Percentiles rank a stretch among this genome's conserved stretches.
phyloP scores from a whole-genome alignment of 2,329 filamentous ascomycete genomes.

The Biscogniauxia sp. region DNA sequence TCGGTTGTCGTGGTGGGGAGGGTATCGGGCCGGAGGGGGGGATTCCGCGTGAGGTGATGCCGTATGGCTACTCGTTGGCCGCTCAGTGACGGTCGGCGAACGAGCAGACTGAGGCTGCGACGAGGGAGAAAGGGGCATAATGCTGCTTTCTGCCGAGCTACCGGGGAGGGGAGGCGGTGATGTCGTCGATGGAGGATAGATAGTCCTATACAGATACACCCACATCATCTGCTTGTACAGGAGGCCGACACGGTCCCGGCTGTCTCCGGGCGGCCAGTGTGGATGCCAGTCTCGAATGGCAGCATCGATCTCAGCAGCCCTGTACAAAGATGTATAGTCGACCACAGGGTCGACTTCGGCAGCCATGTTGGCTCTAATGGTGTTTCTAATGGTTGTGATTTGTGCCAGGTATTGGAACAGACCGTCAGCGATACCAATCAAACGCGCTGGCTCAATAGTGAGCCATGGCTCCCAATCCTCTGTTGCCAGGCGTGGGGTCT shows the following conservation, averaged over 20 bases:
- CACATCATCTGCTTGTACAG: constrained; percentile 67
- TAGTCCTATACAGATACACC: constrained; percentile 61
- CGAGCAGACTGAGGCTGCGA: constrained; percentile 19
- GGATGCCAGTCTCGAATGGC: constrained; percentile 75
- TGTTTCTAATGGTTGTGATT: constrained; percentile 74
- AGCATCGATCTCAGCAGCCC: constrained; percentile 72
- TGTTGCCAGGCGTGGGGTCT: constrained; percentile 37
- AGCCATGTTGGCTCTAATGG: constrained; percentile 66
- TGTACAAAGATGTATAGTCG: constrained; percentile 69
- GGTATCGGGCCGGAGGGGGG: constrained; percentile 38
- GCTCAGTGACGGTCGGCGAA: constrained; percentile 19
- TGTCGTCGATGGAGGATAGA: constrained; percentile 49
- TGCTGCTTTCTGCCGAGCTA: constrained; percentile 9
- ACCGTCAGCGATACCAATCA: constrained; percentile 80
- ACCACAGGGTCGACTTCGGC: constrained; percentile 63
- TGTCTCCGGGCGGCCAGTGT: constrained; percentile 55
- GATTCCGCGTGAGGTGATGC: constrained; percentile 14
- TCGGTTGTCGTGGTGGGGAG: constrained; percentile 47
- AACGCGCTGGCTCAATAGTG: constrained; percentile 48
- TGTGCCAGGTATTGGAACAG: constrained; percentile 76
- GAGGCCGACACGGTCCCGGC: constrained; percentile 53
- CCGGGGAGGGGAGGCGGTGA: constrained; percentile 17
- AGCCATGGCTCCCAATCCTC: constrained; percentile 43
- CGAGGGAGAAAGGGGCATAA: constrained; percentile 23
- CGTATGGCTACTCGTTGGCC: constrained; percentile 15